Base-by-base conservation (phyloP, 176 grass and related monocot species). In the Juncus effusus region DNA sequence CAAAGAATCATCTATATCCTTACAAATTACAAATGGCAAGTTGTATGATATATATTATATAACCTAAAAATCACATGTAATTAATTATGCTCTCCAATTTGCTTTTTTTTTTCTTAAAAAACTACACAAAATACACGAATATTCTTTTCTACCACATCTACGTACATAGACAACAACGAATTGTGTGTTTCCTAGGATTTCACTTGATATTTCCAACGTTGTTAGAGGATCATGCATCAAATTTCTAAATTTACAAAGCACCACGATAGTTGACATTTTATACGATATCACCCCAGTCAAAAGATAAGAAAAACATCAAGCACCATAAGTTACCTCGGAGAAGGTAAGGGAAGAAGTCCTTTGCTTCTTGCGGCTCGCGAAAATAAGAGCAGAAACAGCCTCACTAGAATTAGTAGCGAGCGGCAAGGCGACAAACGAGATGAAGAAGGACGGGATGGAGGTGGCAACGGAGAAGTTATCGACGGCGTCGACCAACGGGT, bases 331-430 rank as follows among this genome's bases (percentile, higher is more conserved):
- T 42, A 99, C 94, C 95, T 99, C 95, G 0, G 89, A 99, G 83
- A 93, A 90, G 42, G 94, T 99, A 36, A 93, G 85, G 7, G 95
- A 99, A 40, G 76, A 86, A 50, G 80, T 87, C 60, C 89, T 74
- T 62, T 72, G 83, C 69, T 94, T 90, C 85, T 93, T 99, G 56
- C 95, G 74, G 57, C 78, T 83, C 45, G 95, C 95, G 54, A 93
- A 93, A 56, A 99, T 93, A 60, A 99, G 63, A 13, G 95, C 95
- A 1, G 95, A 93, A 41, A 99, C 85, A 2, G 95, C 85, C 78
- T 99, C 95, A n/a, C 95, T 99, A 61, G 95, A 99, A 73, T 99
- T 99, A 45, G 89, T 99, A 3, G 89, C 95, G 61, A 99, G 73
- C 4, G 95, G 95, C 64, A 99, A 84, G 59, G 65, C 83, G 15